A percentile compares a stretch with the other conserved stretches of the same genome.
Conservation (phyloP, 805 yeast genomes). For the Danielia reshetovae region DNA sequence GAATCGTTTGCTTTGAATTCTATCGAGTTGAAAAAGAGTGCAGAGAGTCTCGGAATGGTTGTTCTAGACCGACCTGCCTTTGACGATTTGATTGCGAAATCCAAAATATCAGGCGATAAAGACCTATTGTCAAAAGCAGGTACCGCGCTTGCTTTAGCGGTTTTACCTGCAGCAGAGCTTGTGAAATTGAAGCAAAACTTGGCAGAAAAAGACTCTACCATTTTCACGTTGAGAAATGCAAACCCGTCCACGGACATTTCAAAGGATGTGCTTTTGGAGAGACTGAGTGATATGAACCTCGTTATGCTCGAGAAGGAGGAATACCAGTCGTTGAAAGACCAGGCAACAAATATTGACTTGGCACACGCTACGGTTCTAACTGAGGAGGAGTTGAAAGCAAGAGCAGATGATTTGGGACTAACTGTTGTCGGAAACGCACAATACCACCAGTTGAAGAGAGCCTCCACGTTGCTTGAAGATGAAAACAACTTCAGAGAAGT, state of each 20-base stretch:
- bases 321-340: slow-evolving; percentile 11
- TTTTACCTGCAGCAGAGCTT: slow-evolving; percentile 11
- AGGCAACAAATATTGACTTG: neutral
- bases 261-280: slow-evolving; percentile 19
- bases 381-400: slow-evolving; percentile 18
- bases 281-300: slow-evolving; percentile 13
- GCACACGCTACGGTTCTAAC: slow-evolving; percentile 13
- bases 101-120: slow-evolving; percentile 2
- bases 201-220: slow-evolving; percentile 24
- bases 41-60: slow-evolving; percentile 10
- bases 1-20: slow-evolving; percentile 5
- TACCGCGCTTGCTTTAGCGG: slow-evolving; percentile 9
- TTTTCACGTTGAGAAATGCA: slow-evolving; percentile 18
- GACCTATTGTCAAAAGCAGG: slow-evolving; percentile 5
- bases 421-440: slow-evolving; percentile 33
- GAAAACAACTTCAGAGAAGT: slow-evolving; percentile 25
- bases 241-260: slow-evolving; percentile 6
- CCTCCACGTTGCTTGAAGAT: slow-evolving; percentile 14
- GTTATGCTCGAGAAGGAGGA: slow-evolving; percentile 14
- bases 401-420: slow-evolving; percentile 42
- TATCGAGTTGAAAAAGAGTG: slow-evolving; percentile 7
- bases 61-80: slow-evolving; percentile 4
- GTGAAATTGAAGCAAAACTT: slow-evolving; percentile 11
- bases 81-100: slow-evolving; percentile 2
- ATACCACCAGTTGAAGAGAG: slow-evolving; percentile 16